Conservation (phyloP, 2,329 filamentous ascomycete genomes). For the Fusarium keratoplasticum region DNA sequence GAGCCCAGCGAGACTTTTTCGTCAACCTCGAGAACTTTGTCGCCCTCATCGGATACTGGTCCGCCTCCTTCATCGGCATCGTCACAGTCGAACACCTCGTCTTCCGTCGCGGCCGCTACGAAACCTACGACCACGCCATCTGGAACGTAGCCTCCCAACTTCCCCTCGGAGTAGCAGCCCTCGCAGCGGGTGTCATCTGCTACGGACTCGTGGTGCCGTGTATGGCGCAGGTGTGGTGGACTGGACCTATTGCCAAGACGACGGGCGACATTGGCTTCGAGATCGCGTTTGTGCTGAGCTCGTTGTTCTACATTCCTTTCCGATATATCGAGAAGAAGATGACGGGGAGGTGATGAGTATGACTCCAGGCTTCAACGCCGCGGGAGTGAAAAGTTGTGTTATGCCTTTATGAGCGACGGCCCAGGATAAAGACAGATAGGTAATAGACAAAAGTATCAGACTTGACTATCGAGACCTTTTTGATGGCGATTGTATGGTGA, state of each 20-base stretch:
- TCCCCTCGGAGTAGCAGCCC: conserved; percentile 60
- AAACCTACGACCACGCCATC: conserved; percentile 58
- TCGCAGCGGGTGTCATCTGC: conserved; percentile 58
- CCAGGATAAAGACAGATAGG: not conserved
- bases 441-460: conserved; percentile 14
- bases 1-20: conserved; percentile 68
- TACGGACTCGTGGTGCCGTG: conserved; percentile 67
- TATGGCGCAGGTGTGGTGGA: conserved; percentile 72
- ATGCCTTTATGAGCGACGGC: conserved; percentile 10
- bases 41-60: conserved; percentile 69
- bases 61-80: conserved; percentile 65
- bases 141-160: conserved; percentile 61
- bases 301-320: conserved; percentile 60
- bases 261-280: conserved; percentile 77
- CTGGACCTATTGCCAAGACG: conserved; percentile 67
- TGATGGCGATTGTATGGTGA: not conserved
- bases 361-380: conserved; percentile 12
- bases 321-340: conserved; percentile 58
- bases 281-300: conserved; percentile 66
- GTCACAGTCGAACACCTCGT: conserved; percentile 60
- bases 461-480: not conserved
- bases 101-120: conserved; percentile 59
- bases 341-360: conserved; percentile 36
- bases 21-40: conserved; percentile 68
- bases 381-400: not conserved